Evolutionary conservation across 176 grass and related monocot genomes (phyloP).

Genomic region (Guadua angustifolia): DNA sequence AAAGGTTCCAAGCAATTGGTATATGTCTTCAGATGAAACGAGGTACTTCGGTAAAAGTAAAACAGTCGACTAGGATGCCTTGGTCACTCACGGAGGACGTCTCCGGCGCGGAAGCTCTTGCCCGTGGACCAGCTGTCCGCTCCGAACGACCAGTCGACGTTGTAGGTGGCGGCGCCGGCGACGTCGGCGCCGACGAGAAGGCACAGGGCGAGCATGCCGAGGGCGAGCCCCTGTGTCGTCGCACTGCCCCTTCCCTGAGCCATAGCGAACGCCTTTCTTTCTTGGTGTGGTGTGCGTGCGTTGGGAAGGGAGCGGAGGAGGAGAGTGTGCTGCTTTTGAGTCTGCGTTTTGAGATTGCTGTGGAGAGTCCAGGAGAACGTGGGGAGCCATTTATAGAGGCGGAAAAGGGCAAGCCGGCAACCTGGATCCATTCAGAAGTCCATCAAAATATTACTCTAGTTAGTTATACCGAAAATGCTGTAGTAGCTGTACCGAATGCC

Average conservation of each 20-base stretch:
- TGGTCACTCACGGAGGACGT: slow-evolving; percentile 62
- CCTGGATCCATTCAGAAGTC: slow-evolving; percentile 29
- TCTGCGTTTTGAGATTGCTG: slow-evolving; percentile 10
- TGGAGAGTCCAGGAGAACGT: slow-evolving; percentile 2
- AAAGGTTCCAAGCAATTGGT: background rate
- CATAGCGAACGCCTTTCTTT: slow-evolving; percentile 25
- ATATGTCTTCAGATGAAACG: background rate
- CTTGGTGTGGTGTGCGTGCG: background rate
- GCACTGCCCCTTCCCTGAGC: slow-evolving; percentile 83
- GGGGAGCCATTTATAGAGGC: slow-evolving; percentile 30
- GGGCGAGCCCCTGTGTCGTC: slow-evolving; percentile 19
- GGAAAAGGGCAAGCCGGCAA: slow-evolving; percentile 13
- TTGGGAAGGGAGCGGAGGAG: slow-evolving; percentile 18
- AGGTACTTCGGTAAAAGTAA: background rate
- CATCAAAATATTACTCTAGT: background rate
- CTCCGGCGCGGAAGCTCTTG: slow-evolving; percentile 61
- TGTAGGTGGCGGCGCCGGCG: slow-evolving; percentile 51
- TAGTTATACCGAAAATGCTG: slow-evolving; percentile 1
- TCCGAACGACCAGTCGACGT: slow-evolving; percentile 69
- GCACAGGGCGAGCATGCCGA: slow-evolving; percentile 49
- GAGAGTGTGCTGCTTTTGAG: background rate
- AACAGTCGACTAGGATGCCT: no score
- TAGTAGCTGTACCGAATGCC: slow-evolving; percentile 49
- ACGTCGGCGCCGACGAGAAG: slow-evolving; percentile 44
- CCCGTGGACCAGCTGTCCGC: slow-evolving; percentile 55